Conservation (phyloP, 2,329 filamentous ascomycete species). For the Fusarium mundagurra region DNA sequence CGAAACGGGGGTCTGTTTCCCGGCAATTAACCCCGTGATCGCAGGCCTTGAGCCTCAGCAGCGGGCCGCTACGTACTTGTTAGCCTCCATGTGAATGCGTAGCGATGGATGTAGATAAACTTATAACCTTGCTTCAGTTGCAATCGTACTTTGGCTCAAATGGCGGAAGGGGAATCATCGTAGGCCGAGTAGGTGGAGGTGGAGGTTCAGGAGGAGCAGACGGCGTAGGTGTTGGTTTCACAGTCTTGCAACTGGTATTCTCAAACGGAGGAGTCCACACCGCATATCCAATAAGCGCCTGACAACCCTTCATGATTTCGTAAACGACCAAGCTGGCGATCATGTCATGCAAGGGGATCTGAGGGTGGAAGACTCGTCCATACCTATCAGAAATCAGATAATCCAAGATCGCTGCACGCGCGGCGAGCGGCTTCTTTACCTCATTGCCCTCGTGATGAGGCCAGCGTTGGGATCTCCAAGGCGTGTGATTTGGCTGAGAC, state of each 20-base stretch:
- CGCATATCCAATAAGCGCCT: neutral
- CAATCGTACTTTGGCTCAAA: no score
- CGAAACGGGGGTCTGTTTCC: neutral
- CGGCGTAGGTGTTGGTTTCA: neutral
- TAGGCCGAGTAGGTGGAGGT: no score
- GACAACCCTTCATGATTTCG: neutral
- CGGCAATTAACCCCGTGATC: neutral
- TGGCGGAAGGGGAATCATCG: no score
- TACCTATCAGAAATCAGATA: slow-evolving; percentile 1
- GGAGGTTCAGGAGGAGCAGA: no score
- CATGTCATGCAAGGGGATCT: neutral
- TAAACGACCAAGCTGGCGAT: neutral
- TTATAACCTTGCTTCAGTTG: no score
- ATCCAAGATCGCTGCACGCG: neutral
- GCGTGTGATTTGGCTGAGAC: no score
- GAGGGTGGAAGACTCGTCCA: slow-evolving; percentile 9
- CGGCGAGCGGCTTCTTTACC: neutral
- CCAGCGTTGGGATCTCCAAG: no score
- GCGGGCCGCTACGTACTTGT: no score
- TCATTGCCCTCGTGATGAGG: neutral
- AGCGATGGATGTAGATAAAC: no score
- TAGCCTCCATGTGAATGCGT: no score
- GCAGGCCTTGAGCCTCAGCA: neutral
- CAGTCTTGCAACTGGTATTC: neutral
- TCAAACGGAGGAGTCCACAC: neutral